phyloP scores from a whole-genome alignment of 768 basidiomycete genomes.

The Epithele typhae region DNA sequence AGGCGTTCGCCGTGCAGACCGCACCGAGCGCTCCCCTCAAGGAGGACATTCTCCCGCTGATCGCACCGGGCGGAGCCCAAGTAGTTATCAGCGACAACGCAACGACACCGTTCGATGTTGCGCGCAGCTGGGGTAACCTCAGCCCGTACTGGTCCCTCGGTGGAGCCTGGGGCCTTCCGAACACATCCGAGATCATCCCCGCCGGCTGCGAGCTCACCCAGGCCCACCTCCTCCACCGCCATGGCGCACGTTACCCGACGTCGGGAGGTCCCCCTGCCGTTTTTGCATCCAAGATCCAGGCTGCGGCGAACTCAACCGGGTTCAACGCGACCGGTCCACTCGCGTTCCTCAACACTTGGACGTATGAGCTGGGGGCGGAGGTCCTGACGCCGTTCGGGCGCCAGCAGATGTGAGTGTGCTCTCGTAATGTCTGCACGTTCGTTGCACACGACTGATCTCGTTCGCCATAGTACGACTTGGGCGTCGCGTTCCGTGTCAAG shows the following conservation, averaged over 20 bases:
- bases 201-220: constrained; percentile 42
- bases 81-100: constrained; percentile 28
- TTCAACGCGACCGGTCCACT: constrained; percentile 34
- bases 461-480: constrained; percentile 30
- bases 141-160: constrained; percentile 48
- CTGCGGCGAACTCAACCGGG: constrained; percentile 22
- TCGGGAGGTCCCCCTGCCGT: constrained; percentile 21
- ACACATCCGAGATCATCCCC: constrained; percentile 43
- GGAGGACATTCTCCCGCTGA: constrained; percentile 38
- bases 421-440: too few species aligned
- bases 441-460: neutral
- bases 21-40: constrained; percentile 37
- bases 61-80: constrained; percentile 26
- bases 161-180: constrained; percentile 40
- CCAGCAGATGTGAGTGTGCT: constrained; percentile 30
- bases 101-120: constrained; percentile 37
- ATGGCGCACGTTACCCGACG: constrained; percentile 41
- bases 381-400: constrained; percentile 46
- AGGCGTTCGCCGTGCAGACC: constrained; percentile 21
- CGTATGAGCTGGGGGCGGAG: constrained; percentile 42
- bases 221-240: constrained; percentile 38
- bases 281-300: constrained; percentile 25
- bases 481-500: constrained; percentile 39
- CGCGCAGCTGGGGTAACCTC: constrained; percentile 45
- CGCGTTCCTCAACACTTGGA: constrained; percentile 42